These are phyloP conservation scores for Eugenia klotzschiana DNA, from an alignment of 441 rosid species.

Conservation along the genomic window DNA sequence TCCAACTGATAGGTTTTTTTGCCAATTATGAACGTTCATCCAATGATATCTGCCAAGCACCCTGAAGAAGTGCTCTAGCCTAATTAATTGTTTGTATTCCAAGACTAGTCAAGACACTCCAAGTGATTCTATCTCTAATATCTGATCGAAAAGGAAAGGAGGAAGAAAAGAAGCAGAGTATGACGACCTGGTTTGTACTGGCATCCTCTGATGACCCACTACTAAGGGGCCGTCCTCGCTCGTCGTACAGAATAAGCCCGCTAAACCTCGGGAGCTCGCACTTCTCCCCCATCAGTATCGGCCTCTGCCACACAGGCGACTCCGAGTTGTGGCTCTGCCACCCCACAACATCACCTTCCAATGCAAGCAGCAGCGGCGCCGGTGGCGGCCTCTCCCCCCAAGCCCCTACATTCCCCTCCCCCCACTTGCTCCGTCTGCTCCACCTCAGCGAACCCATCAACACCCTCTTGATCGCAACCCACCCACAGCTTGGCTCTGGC, in stretches of 20 bases:
- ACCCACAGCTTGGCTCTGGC: constrained; percentile 8
- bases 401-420: constrained; percentile 9
- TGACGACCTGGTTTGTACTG: neutral
- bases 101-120: neutral
- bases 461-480: constrained; percentile 26
- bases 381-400: constrained; percentile 4
- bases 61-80: neutral
- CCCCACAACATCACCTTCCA: constrained; percentile 8
- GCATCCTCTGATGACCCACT: constrained; percentile 6
- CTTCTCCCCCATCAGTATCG: constrained; percentile 78
- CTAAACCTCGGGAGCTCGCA: constrained; percentile 70
- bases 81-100: neutral
- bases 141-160: neutral
- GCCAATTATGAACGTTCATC: neutral
- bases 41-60: neutral
- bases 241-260: constrained; percentile 68
- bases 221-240: constrained; percentile 31
- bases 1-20: neutral
- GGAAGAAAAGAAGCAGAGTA: neutral
- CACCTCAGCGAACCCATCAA: constrained; percentile 48
- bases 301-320: constrained; percentile 71
- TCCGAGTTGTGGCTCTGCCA: constrained; percentile 45
- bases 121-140: neutral
- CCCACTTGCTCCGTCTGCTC: constrained; percentile 53
- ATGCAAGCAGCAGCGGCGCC: constrained; percentile 12